Base-by-base conservation (phyloP, 2,329 filamentous ascomycete genomes). In the Monosporascus sp. region DNA sequence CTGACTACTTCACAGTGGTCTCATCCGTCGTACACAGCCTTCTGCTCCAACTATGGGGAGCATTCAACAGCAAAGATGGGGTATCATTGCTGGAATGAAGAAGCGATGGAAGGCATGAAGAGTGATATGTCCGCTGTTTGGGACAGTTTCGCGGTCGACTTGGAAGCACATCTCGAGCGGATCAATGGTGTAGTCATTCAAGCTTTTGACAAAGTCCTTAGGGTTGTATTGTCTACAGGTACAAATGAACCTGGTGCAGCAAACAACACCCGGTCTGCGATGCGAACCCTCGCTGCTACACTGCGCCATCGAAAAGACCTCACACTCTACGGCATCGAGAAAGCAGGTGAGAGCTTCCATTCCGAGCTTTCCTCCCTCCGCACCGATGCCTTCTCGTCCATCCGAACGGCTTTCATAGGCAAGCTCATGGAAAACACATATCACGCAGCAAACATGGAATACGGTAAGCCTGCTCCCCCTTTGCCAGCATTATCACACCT, bases 71-170 rank as follows among this genome's bases (percentile, higher is more conserved):
- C 3, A 0, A 38, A 44, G 0, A 57, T 53, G 3, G 68, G 68
- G 0, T 41, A 37, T 1, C 68, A 56, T n/a, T 70, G 72, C 52
- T 79, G 76, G 76, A 79, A 79, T 49, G 61, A 71, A 48, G 74
- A 78, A 59, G 70, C 70, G 0, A 74, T 75, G 3, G 26, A 27
- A 27, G 7, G 26, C 26, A 75, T 78, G 73, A 63, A 58, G 0
- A 16, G 35, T 1, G 69, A 74, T 35, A 48, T 76, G 31, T 51
- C 47, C 1, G 35, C 40, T 0, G 63, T 63, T 5, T 79, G 74
- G 74, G 31, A 61, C 7, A 27, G 26, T 27, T 27, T 27, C 26
- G 26, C 26, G 6, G 7, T 27, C 17, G 41, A 49, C 0, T 58
- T 73, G 5, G 24, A 49, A 1, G 11, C 11, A 1, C 52, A 51